Conservation (phyloP, 225 moss, liverwort and hornwort genomes). For the Asterella californica region DNA sequence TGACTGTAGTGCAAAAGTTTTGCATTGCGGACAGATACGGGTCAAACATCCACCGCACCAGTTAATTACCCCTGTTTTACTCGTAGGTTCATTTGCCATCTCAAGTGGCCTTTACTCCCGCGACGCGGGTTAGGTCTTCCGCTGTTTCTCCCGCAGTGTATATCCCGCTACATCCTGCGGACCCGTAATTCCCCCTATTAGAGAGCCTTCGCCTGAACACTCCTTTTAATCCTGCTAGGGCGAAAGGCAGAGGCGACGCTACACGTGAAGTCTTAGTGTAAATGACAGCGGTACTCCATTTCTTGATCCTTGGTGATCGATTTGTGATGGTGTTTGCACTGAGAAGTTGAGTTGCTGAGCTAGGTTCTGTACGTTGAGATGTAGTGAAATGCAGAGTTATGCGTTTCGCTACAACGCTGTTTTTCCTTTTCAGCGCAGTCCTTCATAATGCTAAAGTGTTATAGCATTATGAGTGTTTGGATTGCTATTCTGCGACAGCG, state of each 20-base stretch:
- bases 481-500: no score
- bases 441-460: no score
- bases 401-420: no score
- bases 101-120: neutral
- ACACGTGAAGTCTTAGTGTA: neutral
- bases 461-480: no score
- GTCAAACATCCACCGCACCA: conserved; percentile 25
- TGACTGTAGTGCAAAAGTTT: conserved; percentile 41
- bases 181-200: neutral
- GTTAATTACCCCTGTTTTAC: neutral
- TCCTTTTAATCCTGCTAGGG: neutral
- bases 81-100: neutral
- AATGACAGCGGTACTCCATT: neutral
- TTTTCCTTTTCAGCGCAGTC: no score
- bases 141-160: neutral
- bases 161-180: neutral
- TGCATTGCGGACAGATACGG: conserved; percentile 50
- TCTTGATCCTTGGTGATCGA: neutral
- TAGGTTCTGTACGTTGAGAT: neutral
- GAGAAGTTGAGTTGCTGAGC: neutral
- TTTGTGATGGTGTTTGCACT: neutral
- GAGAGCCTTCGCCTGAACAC: neutral
- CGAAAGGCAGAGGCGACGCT: neutral
- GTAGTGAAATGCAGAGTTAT: neutral
- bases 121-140: neutral